Conservation (phyloP, 208 protist species). For the Crithidia mellificae region DNA sequence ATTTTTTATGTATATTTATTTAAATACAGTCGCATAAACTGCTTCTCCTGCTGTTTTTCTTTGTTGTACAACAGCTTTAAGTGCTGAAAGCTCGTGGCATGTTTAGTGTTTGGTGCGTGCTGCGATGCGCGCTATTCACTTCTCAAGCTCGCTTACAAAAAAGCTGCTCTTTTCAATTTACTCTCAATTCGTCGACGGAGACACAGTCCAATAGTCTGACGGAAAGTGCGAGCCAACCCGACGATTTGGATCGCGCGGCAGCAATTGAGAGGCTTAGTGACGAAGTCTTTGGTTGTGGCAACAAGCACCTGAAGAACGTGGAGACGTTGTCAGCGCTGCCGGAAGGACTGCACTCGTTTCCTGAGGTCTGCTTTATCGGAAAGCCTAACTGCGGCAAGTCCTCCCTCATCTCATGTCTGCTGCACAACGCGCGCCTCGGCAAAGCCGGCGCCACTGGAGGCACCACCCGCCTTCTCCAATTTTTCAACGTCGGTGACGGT, state of each 20-base stretch:
- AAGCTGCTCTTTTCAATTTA: no score
- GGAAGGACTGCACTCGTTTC: slow-evolving; percentile 87
- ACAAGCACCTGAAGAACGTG: slow-evolving; percentile 85
- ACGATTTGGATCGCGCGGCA: slow-evolving; percentile 31
- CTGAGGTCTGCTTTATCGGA: slow-evolving; percentile 90
- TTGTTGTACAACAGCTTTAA: no score
- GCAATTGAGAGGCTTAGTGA: slow-evolving; percentile 58
- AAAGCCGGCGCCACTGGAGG: slow-evolving; percentile 49
- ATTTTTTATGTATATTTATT: not conserved
- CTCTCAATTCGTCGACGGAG: not conserved
- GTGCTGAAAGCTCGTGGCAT: no score
- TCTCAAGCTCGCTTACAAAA: not conserved
- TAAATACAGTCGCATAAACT: no score
- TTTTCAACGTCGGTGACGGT: slow-evolving; percentile 90
- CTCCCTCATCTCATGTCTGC: slow-evolving; percentile 75
- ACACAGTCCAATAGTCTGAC: no score
- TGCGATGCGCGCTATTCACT: slow-evolving; percentile 2
- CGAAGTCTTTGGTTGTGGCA: slow-evolving; percentile 83
- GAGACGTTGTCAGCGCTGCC: slow-evolving; percentile 73
- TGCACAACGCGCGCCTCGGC: slow-evolving; percentile 77
- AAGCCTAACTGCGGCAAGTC: slow-evolving; percentile 90
- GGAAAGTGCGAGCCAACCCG: not conserved
- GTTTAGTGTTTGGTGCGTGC: slow-evolving; percentile 3
- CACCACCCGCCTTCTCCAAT: slow-evolving; percentile 79
- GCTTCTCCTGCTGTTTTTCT: no score